These are phyloP conservation scores for Talaromyces atroroseus DNA, from an alignment of 2,329 filamentous ascomycete genomes.

Conservation along the genomic window DNA sequence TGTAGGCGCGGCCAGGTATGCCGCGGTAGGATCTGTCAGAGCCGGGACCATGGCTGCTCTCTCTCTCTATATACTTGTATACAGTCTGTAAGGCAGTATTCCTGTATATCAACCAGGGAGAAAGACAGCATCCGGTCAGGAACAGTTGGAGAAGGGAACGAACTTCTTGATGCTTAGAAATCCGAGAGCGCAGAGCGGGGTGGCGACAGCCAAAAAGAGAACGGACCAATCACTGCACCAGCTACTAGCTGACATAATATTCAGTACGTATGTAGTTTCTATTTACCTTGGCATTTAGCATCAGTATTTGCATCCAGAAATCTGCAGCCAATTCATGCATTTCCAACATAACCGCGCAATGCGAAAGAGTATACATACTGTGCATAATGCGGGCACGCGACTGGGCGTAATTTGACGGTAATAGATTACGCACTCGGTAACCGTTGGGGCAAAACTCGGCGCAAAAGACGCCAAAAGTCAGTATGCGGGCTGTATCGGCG, in stretches of 20 bases:
- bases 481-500: not conserved
- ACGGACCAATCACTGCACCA: too few species aligned
- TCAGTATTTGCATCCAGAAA: too few species aligned
- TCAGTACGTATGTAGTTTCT: too few species aligned
- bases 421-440: too few species aligned
- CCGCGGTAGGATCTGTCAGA: conserved; percentile 65
- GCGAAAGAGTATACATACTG: too few species aligned
- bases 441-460: not conserved
- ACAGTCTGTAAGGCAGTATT: not conserved
- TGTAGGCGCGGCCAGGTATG: conserved; percentile 69
- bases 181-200: conserved; percentile 2
- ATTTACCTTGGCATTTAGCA: too few species aligned
- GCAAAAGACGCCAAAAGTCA: not conserved
- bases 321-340: too few species aligned
- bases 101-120: not conserved
- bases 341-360: too few species aligned
- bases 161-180: conserved; percentile 5
- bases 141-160: not conserved
- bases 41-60: conserved; percentile 68
- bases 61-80: not conserved
- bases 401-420: too few species aligned
- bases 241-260: too few species aligned
- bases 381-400: too few species aligned
- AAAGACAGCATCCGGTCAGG: not conserved
- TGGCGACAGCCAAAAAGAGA: not conserved